A percentile compares a stretch with the other conserved stretches of the same genome.
Conservation (phyloP, 2,329 filamentous ascomycete species). For the Didymella lethalis region DNA sequence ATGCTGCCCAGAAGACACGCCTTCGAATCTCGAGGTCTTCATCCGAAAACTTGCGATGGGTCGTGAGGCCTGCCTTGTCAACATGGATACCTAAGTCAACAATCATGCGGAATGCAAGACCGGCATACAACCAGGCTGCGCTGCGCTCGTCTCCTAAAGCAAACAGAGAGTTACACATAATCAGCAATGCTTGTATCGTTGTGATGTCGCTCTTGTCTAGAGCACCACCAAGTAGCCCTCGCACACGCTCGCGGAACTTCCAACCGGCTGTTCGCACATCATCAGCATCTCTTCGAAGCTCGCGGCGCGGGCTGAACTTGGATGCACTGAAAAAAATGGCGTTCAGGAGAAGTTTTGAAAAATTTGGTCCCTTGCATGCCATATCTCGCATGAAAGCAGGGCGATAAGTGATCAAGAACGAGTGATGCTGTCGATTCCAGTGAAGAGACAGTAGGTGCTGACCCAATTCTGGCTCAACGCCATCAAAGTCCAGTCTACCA, state of each 20-base stretch:
- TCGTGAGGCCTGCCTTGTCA: slow-evolving; percentile 46
- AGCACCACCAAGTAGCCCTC: slow-evolving; percentile 56
- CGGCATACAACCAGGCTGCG: slow-evolving; percentile 65
- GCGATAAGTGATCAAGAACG: slow-evolving; percentile 60
- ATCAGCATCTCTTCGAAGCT: slow-evolving; percentile 56
- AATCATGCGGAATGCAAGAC: slow-evolving; percentile 64
- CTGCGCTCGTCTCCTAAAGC: slow-evolving; percentile 60
- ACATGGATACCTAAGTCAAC: slow-evolving; percentile 64
- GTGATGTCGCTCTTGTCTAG: slow-evolving; percentile 61
- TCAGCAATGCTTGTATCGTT: slow-evolving; percentile 62
- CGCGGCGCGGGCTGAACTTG: slow-evolving; percentile 58
- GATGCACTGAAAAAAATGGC: slow-evolving; percentile 60
- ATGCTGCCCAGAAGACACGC: slow-evolving; percentile 59
- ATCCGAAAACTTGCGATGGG: slow-evolving; percentile 50
- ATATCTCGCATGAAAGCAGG: slow-evolving; percentile 56
- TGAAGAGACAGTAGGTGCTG: slow-evolving; percentile 62
- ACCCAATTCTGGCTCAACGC: slow-evolving; percentile 60
- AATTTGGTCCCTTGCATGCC: slow-evolving; percentile 64
- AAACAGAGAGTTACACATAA: slow-evolving; percentile 62
- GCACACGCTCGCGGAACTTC: slow-evolving; percentile 57
- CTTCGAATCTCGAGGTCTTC: slow-evolving; percentile 58
- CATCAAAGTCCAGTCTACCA: slow-evolving; percentile 63
- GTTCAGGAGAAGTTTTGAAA: slow-evolving; percentile 64
- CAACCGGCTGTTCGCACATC: slow-evolving; percentile 60
- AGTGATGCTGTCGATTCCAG: slow-evolving; percentile 63